Base-by-base conservation (phyloP, 2,329 filamentous ascomycete genomes). In the Aspergillus sp. region DNA sequence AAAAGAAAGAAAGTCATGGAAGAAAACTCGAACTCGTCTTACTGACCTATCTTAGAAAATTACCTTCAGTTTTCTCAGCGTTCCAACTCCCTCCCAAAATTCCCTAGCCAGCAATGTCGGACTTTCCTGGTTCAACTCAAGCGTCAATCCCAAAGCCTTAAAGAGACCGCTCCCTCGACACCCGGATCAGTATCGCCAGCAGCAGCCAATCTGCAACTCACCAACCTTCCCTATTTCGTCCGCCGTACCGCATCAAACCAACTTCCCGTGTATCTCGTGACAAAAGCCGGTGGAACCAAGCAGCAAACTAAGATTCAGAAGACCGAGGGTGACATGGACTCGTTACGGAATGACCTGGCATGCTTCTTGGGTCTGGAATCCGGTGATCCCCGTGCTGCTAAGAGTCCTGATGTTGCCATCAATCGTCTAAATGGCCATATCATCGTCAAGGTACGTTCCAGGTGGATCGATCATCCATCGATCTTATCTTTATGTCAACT, bases 271-370 rank as follows among this genome's bases (percentile, higher is more conserved):
- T 98, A 97, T 70, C 74, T 82, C 11, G 74, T 82, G 52, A 73
- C 70, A 51, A 90, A 88, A 71, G 76, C 81, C 9, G 89, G 89
- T 41, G 88, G 88, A 10, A 93, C 87, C 52, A 75, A 83, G 60
- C 80, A 82, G 57, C 69, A 86, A 57, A 94, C 91, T 5, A 67
- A 81, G 44, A 70, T 98, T 44, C 86, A 89, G 64, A 90, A 87
- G 67, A 77, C 91, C 39, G 82, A 88, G 45, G 93, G 93, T 11
- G 78, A 95, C 62, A 59, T 82, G 39, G 66, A 72, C 29, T 77
- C 72, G 3, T 63, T 97, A 51, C 75, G 79, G 48, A 66, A 76
- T 31, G 85, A 90, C 54, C 62, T 97, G 44, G 69, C 74, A 32
- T 60, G 68, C 13, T 76, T 74, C 8, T 65, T 95, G 48, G 68